A percentile compares a stretch with the other conserved stretches of the same genome.
These are phyloP conservation scores for Conidiobolus incongruus DNA, from an alignment of 371 early-diverging fungal genomes.

Conservation along the genomic window DNA sequence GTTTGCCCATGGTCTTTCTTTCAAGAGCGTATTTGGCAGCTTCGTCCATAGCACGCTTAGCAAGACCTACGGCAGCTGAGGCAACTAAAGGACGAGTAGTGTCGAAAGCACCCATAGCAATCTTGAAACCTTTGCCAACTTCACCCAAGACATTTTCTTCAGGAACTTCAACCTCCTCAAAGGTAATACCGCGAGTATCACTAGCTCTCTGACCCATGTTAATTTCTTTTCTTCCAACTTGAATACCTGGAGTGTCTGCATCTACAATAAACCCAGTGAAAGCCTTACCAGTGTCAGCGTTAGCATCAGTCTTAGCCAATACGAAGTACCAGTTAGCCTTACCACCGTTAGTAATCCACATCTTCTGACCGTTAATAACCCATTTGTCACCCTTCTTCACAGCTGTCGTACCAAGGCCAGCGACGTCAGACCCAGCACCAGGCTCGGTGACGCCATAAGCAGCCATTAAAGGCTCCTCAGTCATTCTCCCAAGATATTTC, in stretches of 20 bases:
- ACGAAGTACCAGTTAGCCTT: conserved; percentile 97
- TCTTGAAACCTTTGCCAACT: conserved; percentile 76
- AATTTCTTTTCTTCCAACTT: conserved; percentile 81
- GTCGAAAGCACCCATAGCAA: conserved; percentile 95
- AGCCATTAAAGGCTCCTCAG: conserved; percentile 39
- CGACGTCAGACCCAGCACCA: conserved; percentile 88
- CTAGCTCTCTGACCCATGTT: conserved; percentile 92
- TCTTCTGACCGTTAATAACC: conserved; percentile 73
- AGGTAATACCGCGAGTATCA: conserved; percentile 86
- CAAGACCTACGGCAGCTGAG: conserved; percentile 77
- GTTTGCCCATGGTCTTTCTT: conserved; percentile 89
- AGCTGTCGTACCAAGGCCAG: conserved; percentile 67
- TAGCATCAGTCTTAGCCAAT: conserved; percentile 71
- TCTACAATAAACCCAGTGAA: conserved; percentile 95
- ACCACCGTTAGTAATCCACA: conserved; percentile 95
- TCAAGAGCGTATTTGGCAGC: conserved; percentile 73
- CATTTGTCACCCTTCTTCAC: conserved; percentile 68
- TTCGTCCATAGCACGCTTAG: conserved; percentile 86
- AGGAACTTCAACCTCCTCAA: conserved; percentile 85
- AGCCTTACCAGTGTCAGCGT: conserved; percentile 60
- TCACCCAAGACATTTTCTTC: conserved; percentile 57
- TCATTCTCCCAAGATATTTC: conserved; percentile 88
- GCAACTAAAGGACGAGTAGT: conserved; percentile 86
- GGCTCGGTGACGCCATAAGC: conserved; percentile 92
- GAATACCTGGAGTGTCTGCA: conserved; percentile 70